A percentile compares a stretch with the other conserved stretches of the same genome.
Conservation (phyloP, 2,329 filamentous ascomycete species). For the Hypoxylon sp. region DNA sequence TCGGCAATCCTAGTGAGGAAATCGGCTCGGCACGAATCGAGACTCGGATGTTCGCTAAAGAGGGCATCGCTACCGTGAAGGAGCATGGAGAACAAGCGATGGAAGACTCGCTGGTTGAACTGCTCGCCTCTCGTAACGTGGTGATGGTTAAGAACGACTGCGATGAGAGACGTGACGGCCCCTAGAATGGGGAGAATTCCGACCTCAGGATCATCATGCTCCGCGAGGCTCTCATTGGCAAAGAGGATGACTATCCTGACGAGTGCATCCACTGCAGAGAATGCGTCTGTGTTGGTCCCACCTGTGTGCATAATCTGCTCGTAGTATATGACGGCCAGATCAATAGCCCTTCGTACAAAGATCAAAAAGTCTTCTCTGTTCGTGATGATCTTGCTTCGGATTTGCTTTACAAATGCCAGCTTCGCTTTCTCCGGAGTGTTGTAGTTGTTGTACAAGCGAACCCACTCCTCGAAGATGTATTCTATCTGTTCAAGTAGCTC, state of each 20-base stretch:
- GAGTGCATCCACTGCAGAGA: conserved; percentile 77
- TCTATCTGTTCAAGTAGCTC: conserved; percentile 84
- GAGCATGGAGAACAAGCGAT: conserved; percentile 84
- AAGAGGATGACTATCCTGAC: conserved; percentile 81
- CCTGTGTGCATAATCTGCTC: conserved; percentile 73
- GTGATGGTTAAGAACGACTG: conserved; percentile 85
- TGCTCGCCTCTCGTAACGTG: conserved; percentile 80
- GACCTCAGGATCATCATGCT: conserved; percentile 64
- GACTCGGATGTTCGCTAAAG: conserved; percentile 65
- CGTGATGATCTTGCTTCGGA: conserved; percentile 78
- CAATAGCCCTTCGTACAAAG: conserved; percentile 84
- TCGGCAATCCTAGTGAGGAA: conserved; percentile 77
- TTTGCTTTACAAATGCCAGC: conserved; percentile 81
- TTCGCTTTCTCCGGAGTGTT: conserved; percentile 76
- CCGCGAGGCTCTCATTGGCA: conserved; percentile 74
- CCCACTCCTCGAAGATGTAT: conserved; percentile 97
- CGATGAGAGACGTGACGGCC: conserved; percentile 77
- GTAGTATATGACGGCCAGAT: conserved; percentile 79
- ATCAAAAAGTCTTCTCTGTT: conserved; percentile 78
- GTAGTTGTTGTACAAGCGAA: conserved; percentile 80
- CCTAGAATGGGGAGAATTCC: conserved; percentile 78
- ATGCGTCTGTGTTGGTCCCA: conserved; percentile 66
- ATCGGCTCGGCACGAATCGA: conserved; percentile 69
- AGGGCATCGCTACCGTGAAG: conserved; percentile 75
- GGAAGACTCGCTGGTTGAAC: conserved; percentile 90